Evolutionary conservation across 1,139 yeast species (phyloP), one percentile per base, ranked within the genome.

Genomic region (Spathaspora jeffriesii): DNA sequence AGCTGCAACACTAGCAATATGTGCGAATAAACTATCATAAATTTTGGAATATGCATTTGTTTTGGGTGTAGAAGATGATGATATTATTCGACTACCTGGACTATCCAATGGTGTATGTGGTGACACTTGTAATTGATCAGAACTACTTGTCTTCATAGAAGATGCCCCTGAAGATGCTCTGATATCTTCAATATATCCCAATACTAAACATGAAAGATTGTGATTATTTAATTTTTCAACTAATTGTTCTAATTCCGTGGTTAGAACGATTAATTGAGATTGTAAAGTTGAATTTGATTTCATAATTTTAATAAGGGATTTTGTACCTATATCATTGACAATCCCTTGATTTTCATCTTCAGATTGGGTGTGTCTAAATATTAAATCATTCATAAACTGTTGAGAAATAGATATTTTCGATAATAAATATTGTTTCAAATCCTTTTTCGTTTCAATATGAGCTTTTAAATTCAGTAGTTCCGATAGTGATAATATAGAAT

Each of bases 1-100:
- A 4, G 78, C 85, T 0, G 87, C 82, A 9, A 73, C 59, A 1
- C 84, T 74, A 9, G 80, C 84, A 20, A 83, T 67, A 49, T 79
- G 78, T 1, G 84, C 68, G 36, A 82, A 71, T 21, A 83, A 59
- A 27, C 74, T 72, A 44, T 83, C 88, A 46, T 76, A 62, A 31
- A 48, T 42, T 42, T 38, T 45, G 27, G 40, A 42, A 32, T 41
- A 45, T 17, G 43, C 43, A 14, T 18, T 34, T 25, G 20, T 15
- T 30, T 43, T 50, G 30, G 50, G 50, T 14, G 53, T 43, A 9
- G 15, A 9, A n/a, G 6, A 14, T 28, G 31, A 28, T 11, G 48
- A 27, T 23, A 4, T 30, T 32, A 15, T 20, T 14, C 20, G 14
- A 41, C 32, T 42, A 10, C 46, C 47, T 8, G 50, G 47, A n/a